These are phyloP conservation scores for Kwoniella dejecticola DNA, from an alignment of 768 basidiomycete species.

Conservation along the genomic window DNA sequence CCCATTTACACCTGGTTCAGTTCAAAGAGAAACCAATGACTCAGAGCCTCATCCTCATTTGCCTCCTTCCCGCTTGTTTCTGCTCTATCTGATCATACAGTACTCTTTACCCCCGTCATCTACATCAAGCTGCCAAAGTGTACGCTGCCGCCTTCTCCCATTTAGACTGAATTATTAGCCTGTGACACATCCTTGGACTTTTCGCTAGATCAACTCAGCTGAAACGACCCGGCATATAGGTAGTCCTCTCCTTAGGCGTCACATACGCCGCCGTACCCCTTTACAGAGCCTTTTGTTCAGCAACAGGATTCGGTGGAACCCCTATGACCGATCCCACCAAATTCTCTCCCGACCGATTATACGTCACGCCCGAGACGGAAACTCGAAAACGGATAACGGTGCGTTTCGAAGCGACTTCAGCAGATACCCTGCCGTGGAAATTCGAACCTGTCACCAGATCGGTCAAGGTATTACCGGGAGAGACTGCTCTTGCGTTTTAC, in stretches of 20 bases:
- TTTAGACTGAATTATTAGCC: no score
- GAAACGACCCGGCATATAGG: no score
- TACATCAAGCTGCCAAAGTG: no score
- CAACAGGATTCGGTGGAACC: conserved; percentile 94
- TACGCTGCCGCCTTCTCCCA: no score
- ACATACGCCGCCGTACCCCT: conserved; percentile 98
- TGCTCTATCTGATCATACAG: no score
- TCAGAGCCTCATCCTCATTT: no score
- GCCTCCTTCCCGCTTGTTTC: no score
- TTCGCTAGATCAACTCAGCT: no score
- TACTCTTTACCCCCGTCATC: no score
- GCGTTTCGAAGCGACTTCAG: conserved; percentile 90
- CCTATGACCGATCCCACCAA: conserved; percentile 73
- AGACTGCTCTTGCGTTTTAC: conserved; percentile 95
- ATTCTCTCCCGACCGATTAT: conserved; percentile 75
- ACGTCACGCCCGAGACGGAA: conserved; percentile 56
- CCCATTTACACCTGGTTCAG: no score
- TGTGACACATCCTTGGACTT: no score
- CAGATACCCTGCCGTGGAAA: conserved; percentile 86
- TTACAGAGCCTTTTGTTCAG: conserved; percentile 96
- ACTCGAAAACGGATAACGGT: conserved; percentile 78
- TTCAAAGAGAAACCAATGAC: no score
- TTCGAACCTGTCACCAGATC: conserved; percentile 89
- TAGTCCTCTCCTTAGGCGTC: conserved; percentile 74
- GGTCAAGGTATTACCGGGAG: conserved; percentile 88